Base-by-base conservation (phyloP, 345 rosid genomes). In the Gossypium bickii region DNA sequence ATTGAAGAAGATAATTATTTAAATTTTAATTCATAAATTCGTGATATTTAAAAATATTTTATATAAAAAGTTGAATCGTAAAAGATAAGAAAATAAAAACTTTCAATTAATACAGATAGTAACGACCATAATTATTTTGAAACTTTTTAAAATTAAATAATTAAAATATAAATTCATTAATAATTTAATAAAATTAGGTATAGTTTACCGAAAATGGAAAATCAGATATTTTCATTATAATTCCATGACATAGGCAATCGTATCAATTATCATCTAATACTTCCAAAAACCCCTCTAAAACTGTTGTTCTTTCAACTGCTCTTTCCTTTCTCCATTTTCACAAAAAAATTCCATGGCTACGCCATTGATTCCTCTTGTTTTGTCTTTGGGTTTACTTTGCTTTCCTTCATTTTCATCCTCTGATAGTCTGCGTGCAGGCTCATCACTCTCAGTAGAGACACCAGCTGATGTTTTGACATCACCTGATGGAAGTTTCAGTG, bases 391-490 rank as follows among this genome's bases (percentile, higher is more conserved):
- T 56, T 55, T 44, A n/a, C 24, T 20, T 34, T 65, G 22, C 12
- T 18, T 11, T 41, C 53, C 2, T 34, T 49, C 81, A 7, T 34
- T 74, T 17, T 29, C 52, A 13, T 10, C 68, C 7, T 27, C 51
- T 2, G 44, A 55, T n/a, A 60, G 64, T 47, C 20, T 82, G 8
- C 25, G 51, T 2, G 56, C 20, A 2, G 72, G 78, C 18, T 22
- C 55, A 22, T 62, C 70, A 7, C n/a, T 73, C 3, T 61, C 69
- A 2, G 76, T 62, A 17, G 76, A 72, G 20, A 60, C 38, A 15
- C 6, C 34, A 7, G 67, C 12, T 20, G 44, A 72, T 59, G 58
- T 25, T 47, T 61, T 72, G 25, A 59, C 55, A 45, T 72, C 76
- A 13, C 76, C 67, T 43, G 47, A 59, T 59, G 67, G 56, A 2